Base-by-base conservation (phyloP, 805 yeast species). In the Candida xyloterini region DNA sequence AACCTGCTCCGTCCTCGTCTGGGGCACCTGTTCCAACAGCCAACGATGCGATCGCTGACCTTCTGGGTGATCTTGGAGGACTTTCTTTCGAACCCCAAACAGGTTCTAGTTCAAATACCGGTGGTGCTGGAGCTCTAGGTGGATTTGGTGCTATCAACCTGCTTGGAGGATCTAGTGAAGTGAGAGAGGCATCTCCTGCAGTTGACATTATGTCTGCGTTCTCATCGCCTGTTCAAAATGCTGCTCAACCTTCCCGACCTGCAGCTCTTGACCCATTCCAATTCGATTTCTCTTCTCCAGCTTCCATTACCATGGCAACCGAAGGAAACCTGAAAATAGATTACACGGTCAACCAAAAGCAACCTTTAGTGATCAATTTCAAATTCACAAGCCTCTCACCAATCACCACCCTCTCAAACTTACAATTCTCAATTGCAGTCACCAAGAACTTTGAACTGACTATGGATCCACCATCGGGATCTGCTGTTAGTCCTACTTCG, bases 31-130 rank as follows among this genome's bases (percentile, higher is more conserved):
- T 53, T 55, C 67, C 65, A 57, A 67, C 56, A 56, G 65, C 59
- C 58, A 72, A 51, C 32, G 69, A 65, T 48, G 65, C 68, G 10
- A 65, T 81, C 37, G 77, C 78, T 38, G 96, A 89, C 58, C 70
- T 90, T 47, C 68, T 89, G 44, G 80, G 85, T 35, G 93, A 82
- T 48, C 66, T 85, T 51, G 73, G 81, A 22, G 74, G 81, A 33
- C 69, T 85, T 43, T 74, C 86, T 2, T 74, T 83, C 45, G 35
- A 63, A 10, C 27, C 38, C 11, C 16, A 35, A 23, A 44, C 42
- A 15, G 49, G 49, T 8, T 13, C 70, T 20, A 48, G 57, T 40
- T 53, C 69, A 31, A 40, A 22, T 33, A 43, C 33, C 24, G 43
- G 35, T 24, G 37, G 33, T 8, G 44, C 46, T n/a, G 40, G 42